These are phyloP conservation scores for Cyamopsis tetragonoloba DNA, from an alignment of 306 rosid species.

Conservation along the genomic window DNA sequence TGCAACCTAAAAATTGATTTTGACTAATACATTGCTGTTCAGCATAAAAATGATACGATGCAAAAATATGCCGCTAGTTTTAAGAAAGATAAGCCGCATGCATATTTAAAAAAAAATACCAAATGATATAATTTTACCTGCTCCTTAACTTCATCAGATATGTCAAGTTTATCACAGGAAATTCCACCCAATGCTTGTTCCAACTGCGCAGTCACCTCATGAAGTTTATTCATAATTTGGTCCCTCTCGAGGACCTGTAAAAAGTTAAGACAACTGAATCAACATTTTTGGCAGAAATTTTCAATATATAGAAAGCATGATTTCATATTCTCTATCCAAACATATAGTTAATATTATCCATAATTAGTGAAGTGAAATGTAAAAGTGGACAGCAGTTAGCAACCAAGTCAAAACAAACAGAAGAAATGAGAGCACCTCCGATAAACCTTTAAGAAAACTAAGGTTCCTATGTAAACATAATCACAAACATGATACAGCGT, in stretches of 20 bases:
- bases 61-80: no score
- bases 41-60: no score
- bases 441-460: not conserved
- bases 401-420: conserved; percentile 14
- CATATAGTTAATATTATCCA: not conserved
- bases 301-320: not conserved
- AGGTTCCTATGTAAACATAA: not conserved
- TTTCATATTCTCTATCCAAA: conserved; percentile 9
- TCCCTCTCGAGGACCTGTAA: conserved; percentile 87
- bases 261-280: conserved; percentile 15
- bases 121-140: conserved; percentile 77
- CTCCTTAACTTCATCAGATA: conserved; percentile 97
- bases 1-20: no score
- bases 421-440: not conserved
- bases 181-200: conserved; percentile 71
- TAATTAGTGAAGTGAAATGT: not conserved
- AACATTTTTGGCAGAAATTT: conserved; percentile 12
- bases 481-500: no score
- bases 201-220: conserved; percentile 60
- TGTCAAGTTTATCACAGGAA: conserved; percentile 72
- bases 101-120: no score
- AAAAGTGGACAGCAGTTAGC: no score
- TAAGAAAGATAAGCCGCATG: no score
- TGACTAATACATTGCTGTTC: no score
- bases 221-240: conserved; percentile 59